phyloP scores from a whole-genome alignment of 2,329 filamentous ascomycete genomes.

The Paradendryphiella salina region DNA sequence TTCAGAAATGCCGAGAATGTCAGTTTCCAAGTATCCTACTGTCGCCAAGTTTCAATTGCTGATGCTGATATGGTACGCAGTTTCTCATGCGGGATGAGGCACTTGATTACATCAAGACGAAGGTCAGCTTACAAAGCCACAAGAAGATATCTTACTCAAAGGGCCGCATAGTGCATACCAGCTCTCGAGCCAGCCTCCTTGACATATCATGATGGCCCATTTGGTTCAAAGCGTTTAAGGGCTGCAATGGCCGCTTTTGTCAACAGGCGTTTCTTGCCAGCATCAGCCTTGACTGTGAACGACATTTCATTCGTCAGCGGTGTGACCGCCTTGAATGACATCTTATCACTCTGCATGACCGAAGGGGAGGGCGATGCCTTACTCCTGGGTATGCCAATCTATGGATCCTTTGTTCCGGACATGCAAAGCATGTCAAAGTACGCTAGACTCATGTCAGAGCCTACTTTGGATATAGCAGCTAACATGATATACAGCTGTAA shows the following conservation, averaged over 20 bases:
- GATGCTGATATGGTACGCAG: background rate
- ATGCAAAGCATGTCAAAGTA: conserved; percentile 12
- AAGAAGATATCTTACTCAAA: background rate
- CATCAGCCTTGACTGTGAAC: background rate
- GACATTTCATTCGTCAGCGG: conserved; percentile 6
- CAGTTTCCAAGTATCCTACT: background rate
- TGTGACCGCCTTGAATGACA: conserved; percentile 10
- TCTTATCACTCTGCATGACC: conserved; percentile 9
- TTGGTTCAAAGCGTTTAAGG: conserved; percentile 5
- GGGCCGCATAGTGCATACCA: background rate
- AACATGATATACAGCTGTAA: conserved; percentile 3
- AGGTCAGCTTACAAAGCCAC: background rate
- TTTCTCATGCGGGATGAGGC: conserved; percentile 7
- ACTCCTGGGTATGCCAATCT: conserved; percentile 12
- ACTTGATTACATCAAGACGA: conserved; percentile 3
- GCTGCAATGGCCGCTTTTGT: conserved; percentile 7
- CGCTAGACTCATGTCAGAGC: background rate
- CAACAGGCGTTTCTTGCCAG: conserved; percentile 8
- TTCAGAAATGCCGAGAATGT: conserved; percentile 9
- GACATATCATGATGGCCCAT: conserved; percentile 11
- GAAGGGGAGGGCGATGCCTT: conserved; percentile 7
- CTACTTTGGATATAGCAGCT: background rate
- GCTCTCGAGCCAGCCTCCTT: conserved; percentile 1
- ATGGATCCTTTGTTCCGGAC: conserved; percentile 9
- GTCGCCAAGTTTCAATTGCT: background rate